Evolutionary conservation across 345 rosid species (phyloP).

Genomic region (Salix viminalis): DNA sequence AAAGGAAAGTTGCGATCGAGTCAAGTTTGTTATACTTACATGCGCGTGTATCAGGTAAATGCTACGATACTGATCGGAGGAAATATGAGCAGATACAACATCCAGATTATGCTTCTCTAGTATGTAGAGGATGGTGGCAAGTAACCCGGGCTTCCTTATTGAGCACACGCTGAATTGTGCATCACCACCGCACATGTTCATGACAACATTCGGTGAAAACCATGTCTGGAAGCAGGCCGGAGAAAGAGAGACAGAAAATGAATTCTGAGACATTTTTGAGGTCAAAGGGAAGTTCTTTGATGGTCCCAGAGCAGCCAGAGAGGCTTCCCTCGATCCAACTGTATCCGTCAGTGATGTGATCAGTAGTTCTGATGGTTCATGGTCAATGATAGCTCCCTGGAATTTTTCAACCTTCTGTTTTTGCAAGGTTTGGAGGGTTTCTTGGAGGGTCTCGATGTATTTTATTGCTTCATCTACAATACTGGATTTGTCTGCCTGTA

Average conservation of each 20-base stretch:
- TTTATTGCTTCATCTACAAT: constrained; percentile 64
- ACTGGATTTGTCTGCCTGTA: constrained; percentile 68
- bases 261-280: neutral
- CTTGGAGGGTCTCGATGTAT: constrained; percentile 41
- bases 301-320: constrained; percentile 32
- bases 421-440: constrained; percentile 39
- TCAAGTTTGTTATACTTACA: constrained; percentile 23
- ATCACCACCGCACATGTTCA: constrained; percentile 44
- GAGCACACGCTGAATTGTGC: constrained; percentile 52
- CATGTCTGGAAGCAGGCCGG: constrained; percentile 41
- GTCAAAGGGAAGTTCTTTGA: constrained; percentile 7
- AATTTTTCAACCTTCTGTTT: constrained; percentile 47
- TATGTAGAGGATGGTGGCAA: constrained; percentile 35
- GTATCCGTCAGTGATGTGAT: constrained; percentile 25
- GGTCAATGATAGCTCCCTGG: constrained; percentile 21
- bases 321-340: constrained; percentile 25
- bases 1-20: neutral
- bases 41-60: constrained; percentile 38
- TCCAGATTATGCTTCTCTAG: constrained; percentile 49
- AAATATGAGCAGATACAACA: constrained; percentile 45
- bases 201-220: constrained; percentile 49
- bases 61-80: constrained; percentile 34
- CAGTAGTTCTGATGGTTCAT: constrained; percentile 20
- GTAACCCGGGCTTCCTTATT: constrained; percentile 32
- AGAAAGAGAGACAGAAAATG: constrained; percentile 7